Evolutionary conservation across 2,329 filamentous ascomycete genomes (phyloP), one percentile per base, ranked within the genome.

Genomic region (Phyllosticta citriasiana): DNA sequence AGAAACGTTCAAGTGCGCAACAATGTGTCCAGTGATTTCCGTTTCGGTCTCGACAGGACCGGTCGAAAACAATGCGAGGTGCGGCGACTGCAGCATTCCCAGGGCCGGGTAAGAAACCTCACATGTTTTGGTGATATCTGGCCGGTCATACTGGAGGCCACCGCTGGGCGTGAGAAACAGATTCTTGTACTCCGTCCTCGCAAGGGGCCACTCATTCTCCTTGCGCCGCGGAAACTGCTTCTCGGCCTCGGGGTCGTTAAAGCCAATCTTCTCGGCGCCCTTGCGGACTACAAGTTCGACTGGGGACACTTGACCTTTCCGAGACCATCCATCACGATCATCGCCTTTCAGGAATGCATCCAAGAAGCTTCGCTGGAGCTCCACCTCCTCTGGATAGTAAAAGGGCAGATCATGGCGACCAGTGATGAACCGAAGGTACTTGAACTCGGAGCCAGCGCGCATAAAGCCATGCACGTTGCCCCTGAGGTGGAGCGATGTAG

Each of bases 361-460:
- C 0, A 89, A 73, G 69, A 90, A 90, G 65, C 81, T 83, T 54
- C 77, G 78, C 67, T 89, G 87, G 0, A 89, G 66, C 63, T 87
- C 83, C 0, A 88, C 86, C 64, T 88, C 84, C 54, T 88, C 83
- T 1, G 80, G 71, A 68, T 88, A 88, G 73, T 88, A 90, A 69
- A 89, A 89, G 0, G 87, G 87, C 1, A 89, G 76, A 66, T 89
- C 87, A 64, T 90, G 87, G 0, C 87, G 79, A 1, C 87, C 87
- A 0, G 82, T 85, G 67, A 89, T 86, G 69, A 88, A 84, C 5
- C 86, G 81, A 0, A 89, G 77, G 65, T 86, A 90, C 70, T 89
- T 89, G 63, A 84, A 76, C 62, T 84, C 77, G 0, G 86, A 88
- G 0, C 85, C 84, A 0, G 86, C 86, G 54, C 84, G 78, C 1